phyloP scores from a whole-genome alignment of 306 rosid species.

The Senna siamea region DNA sequence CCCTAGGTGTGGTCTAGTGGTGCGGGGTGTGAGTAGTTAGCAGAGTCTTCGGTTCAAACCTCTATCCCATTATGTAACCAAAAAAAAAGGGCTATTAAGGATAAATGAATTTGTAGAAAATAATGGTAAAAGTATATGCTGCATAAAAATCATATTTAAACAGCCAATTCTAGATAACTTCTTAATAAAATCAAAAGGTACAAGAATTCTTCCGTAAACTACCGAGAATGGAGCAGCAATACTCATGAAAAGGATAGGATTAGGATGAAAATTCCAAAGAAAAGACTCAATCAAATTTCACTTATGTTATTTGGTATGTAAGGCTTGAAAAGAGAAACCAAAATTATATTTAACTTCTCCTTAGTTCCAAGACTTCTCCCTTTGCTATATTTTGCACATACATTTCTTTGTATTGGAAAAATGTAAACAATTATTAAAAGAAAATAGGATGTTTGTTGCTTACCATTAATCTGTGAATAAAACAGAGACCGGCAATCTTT shows the following conservation, averaged over 20 bases:
- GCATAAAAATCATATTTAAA: constrained; percentile 26
- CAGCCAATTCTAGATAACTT: constrained; percentile 13
- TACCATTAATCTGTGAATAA: constrained; percentile 91
- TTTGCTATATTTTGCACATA: constrained; percentile 10
- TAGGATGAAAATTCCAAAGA: background rate
- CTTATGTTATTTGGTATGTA: constrained; percentile 20
- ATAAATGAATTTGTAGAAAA: constrained; percentile 18
- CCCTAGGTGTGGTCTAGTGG: background rate
- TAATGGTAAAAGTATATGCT: background rate
- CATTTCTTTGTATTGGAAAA: constrained; percentile 13
- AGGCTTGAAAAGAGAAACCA: constrained; percentile 20
- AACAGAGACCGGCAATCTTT: constrained; percentile 93
- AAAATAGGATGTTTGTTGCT: constrained; percentile 37
- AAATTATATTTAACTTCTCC: background rate
- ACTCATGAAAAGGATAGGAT: constrained; percentile 2
- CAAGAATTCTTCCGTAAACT: background rate
- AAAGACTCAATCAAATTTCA: background rate
- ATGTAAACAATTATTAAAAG: background rate
- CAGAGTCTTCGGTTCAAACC: background rate
- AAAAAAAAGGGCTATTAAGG: background rate
- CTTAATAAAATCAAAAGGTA: background rate
- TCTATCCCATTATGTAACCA: background rate
- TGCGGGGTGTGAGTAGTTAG: background rate
- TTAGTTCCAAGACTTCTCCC: constrained; percentile 3
- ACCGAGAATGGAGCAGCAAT: background rate